These are phyloP conservation scores for Hirsutella minnesotensis DNA, from an alignment of 2,329 filamentous ascomycete species.

Conservation along the genomic window DNA sequence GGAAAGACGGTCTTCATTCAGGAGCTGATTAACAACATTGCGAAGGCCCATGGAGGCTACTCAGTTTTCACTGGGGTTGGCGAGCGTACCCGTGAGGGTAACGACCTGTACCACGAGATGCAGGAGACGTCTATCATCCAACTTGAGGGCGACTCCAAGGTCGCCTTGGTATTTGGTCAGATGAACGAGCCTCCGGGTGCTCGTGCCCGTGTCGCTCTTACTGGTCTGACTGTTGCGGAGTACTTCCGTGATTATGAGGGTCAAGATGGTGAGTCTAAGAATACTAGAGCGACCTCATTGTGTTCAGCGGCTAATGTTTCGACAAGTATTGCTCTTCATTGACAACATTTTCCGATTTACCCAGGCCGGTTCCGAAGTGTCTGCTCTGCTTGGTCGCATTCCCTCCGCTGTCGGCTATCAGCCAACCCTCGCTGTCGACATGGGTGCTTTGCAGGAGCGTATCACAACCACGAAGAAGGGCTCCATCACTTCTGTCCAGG, in stretches of 20 bases:
- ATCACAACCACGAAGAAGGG: slow-evolving; percentile 99
- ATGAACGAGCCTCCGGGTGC: slow-evolving; percentile 99
- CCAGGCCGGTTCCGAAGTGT: slow-evolving; percentile 99
- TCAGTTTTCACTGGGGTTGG: slow-evolving; percentile 99
- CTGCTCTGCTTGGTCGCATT: slow-evolving; percentile 97
- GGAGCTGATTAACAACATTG: slow-evolving; percentile 99
- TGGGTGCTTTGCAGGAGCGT: slow-evolving; percentile 99
- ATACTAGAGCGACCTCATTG: not conserved
- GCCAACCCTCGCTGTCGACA: slow-evolving; percentile 94
- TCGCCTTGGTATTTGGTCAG: slow-evolving; percentile 98
- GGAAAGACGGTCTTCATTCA: slow-evolving; percentile 99
- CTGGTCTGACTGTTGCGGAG: slow-evolving; percentile 69
- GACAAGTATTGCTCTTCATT: slow-evolving; percentile 94
- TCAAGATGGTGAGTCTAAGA: slow-evolving; percentile 60
- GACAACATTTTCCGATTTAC: slow-evolving; percentile 99
- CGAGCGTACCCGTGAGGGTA: slow-evolving; percentile 99
- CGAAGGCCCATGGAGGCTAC: slow-evolving; percentile 99
- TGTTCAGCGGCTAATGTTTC: slow-evolving; percentile 1
- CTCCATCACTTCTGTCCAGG: slow-evolving; percentile 99
- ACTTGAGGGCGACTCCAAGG: slow-evolving; percentile 98
- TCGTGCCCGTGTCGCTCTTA: slow-evolving; percentile 98
- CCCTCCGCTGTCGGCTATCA: slow-evolving; percentile 99
- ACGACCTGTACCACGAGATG: slow-evolving; percentile 99
- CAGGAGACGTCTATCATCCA: slow-evolving; percentile 99
- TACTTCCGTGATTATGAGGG: slow-evolving; percentile 69